Evolutionary conservation across 805 yeast genomes (phyloP), one percentile per base, ranked within the genome.

Genomic region (Schwanniomyces pseudopolymorphus): DNA sequence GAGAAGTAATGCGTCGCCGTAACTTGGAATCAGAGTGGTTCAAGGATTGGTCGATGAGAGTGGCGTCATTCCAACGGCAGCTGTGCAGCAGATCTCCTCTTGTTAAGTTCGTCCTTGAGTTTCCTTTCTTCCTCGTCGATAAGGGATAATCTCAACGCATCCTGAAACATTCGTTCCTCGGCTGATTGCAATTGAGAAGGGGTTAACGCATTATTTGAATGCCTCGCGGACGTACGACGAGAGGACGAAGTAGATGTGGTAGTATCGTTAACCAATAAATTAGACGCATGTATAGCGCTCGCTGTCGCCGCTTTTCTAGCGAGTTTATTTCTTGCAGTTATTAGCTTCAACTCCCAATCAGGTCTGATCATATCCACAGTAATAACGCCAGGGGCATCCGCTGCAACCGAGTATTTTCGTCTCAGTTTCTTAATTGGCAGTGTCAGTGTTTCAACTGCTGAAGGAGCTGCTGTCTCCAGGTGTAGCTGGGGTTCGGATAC

Each of bases 281-380:
- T 89, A 10, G 95, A 83, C 2, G 96, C 91, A 66, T 92, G 98
- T 33, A 92, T 80, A 0, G 96, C 96, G 27, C 89, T 88, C 0
- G 98, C 98, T 11, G 96, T 89, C 0, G 97, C 97, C 0, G 97
- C 84, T 57, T 89, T 78, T 47, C 96, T 78, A 0, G 96, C 96
- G 28, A 89, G 69, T 53, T 84, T 84, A 48, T 84, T 77, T 43
- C 91, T 78, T 4, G 96, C 96, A 42, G 80, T 75, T 7, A 77
- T 72, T 40, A 92, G 75, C 52, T 83, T 86, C 16, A 74, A 67
- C 57, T 88, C 90, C 99, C 99, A 92, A 59, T 89, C 96, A 1
- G 99, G 98, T 43, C 97, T 76, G 36, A 92, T 87, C 51, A 65
- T 69, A 66, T 92, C 99, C 8, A 89, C 81, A 0, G 92, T 83